These are phyloP conservation scores for Coemansia sp. DNA, from an alignment of 192 early-diverging fungal genomes.

Conservation along the genomic window DNA sequence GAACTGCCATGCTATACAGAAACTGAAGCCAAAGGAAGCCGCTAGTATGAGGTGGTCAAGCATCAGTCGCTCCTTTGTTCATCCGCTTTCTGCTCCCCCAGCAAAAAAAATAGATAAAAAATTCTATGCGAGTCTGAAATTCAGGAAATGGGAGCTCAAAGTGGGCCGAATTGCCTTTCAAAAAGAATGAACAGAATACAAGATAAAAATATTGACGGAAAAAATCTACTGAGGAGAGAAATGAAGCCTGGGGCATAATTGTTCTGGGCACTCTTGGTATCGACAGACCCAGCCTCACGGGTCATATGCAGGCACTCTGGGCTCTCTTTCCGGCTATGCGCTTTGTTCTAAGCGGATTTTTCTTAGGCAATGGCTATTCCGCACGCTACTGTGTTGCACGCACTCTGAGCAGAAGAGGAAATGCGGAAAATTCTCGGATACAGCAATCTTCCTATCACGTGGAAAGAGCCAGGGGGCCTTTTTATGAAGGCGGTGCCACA, in stretches of 20 bases:
- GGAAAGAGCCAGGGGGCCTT: background rate
- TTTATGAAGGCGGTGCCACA: background rate
- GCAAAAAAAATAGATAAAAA: background rate
- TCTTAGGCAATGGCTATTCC: background rate
- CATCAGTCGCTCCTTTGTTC: slow-evolving; percentile 7
- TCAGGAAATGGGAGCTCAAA: background rate
- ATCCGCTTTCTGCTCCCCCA: background rate
- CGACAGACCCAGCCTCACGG: background rate
- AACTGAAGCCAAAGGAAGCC: slow-evolving; percentile 65
- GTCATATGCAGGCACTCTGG: background rate
- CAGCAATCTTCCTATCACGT: background rate
- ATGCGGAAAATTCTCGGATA: background rate
- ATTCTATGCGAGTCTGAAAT: background rate
- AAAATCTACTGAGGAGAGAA: background rate
- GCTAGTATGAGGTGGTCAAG: slow-evolving; percentile 57
- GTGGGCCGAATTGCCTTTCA: background rate
- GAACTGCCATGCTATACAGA: slow-evolving; percentile 69
- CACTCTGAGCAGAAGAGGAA: background rate
- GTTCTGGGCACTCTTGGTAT: background rate
- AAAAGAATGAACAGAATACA: too few relatives aligned
- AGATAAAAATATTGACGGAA: background rate
- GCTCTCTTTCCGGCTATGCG: background rate
- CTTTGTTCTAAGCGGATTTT: background rate
- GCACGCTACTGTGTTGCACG: background rate
- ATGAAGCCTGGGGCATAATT: background rate